Evolutionary conservation across 2,329 filamentous ascomycete genomes (phyloP).

Genomic region (Elsinoe fawcettii): DNA sequence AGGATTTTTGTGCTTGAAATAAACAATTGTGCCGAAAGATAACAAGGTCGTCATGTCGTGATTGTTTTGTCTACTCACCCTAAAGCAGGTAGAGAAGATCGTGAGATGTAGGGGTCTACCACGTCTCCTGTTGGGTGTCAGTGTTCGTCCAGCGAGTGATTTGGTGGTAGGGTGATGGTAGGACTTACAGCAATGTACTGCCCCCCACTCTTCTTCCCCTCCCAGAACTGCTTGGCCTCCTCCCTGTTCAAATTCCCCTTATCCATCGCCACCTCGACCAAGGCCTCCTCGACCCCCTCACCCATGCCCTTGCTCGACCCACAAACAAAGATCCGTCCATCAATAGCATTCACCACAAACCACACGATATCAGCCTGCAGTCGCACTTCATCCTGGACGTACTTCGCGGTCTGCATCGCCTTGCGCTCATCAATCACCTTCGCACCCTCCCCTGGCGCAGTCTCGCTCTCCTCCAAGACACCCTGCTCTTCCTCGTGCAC

Average conservation of each 20-base stretch:
- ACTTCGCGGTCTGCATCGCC: conserved; percentile 60
- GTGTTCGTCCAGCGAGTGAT: neutral
- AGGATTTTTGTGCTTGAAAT: neutral
- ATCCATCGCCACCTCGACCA: conserved; percentile 83
- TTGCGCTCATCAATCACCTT: conserved; percentile 68
- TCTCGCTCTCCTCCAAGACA: conserved; percentile 20
- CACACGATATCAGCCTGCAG: conserved; percentile 94
- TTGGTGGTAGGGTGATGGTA: neutral
- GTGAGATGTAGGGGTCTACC: neutral
- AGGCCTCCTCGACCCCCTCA: conserved; percentile 81
- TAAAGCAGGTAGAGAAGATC: too few relatives aligned
- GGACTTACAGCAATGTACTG: conserved; percentile 75
- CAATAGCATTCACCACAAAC: conserved; percentile 94
- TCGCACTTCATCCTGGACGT: conserved; percentile 91
- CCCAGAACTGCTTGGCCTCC: conserved; percentile 83
- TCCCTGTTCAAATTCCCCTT: conserved; percentile 80
- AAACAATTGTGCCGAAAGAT: neutral
- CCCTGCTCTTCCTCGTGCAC: conserved; percentile 25
- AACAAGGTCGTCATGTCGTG: neutral
- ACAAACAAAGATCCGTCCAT: conserved; percentile 93
- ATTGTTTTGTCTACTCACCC: too few relatives aligned
- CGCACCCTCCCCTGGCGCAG: conserved; percentile 59
- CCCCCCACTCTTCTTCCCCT: conserved; percentile 80
- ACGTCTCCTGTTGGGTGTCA: conserved; percentile 1
- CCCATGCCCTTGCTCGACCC: conserved; percentile 95